Conservation (phyloP, 768 basidiomycete genomes). For the Auricularia heimuer region DNA sequence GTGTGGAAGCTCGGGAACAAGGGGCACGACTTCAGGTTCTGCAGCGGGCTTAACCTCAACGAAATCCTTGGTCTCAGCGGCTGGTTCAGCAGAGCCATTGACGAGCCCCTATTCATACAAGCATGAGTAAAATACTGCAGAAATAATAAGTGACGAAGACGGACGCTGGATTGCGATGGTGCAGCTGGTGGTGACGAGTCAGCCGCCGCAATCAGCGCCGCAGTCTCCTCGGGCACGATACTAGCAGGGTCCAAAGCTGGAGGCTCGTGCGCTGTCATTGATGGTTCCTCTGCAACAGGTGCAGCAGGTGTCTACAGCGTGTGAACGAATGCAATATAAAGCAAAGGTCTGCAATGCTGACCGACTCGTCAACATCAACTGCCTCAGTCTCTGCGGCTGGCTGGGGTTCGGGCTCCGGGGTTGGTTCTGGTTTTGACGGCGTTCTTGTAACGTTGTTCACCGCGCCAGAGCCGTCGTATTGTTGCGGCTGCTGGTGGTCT, state of each 20-base stretch:
- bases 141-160: too few relatives aligned
- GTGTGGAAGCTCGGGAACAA: neutral
- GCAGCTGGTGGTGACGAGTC: too few relatives aligned
- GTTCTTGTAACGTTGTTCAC: constrained; percentile 53
- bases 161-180: too few relatives aligned
- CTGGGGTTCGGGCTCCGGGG: constrained; percentile 6
- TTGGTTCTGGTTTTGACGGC: constrained; percentile 6
- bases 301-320: constrained; percentile 1
- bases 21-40: neutral
- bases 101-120: neutral
- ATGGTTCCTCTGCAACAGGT: constrained; percentile 4
- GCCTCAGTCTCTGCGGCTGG: constrained; percentile 7
- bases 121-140: too few relatives aligned
- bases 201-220: too few relatives aligned
- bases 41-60: neutral
- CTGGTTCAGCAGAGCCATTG: neutral
- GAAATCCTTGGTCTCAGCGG: neutral
- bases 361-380: neutral
- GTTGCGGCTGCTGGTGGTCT: constrained; percentile 45
- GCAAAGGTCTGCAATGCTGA: neutral
- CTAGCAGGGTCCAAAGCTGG: too few relatives aligned
- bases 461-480: constrained; percentile 52
- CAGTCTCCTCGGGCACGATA: too few relatives aligned
- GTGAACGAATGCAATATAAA: neutral
- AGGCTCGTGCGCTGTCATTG: neutral